A percentile compares a stretch with the other conserved stretches of the same genome.
Evolutionary conservation across 176 grass and related monocot genomes (phyloP).

Genomic region (Saccharum spontaneum): DNA sequence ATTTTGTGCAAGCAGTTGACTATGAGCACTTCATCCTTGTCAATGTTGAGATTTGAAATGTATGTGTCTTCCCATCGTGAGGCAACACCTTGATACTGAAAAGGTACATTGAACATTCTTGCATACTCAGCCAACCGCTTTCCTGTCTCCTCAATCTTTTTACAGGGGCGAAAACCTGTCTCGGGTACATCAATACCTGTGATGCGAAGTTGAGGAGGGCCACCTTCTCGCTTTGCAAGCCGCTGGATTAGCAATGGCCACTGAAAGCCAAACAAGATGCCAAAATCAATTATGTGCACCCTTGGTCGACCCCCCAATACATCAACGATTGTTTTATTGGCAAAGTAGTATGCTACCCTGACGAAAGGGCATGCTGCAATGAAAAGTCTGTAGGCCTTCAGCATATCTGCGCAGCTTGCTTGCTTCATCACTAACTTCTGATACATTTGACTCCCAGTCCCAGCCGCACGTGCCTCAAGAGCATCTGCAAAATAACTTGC

Average conservation of each 20-base stretch:
- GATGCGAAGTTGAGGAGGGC: slow-evolving; percentile 47
- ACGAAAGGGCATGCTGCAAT: slow-evolving; percentile 50
- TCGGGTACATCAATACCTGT: slow-evolving; percentile 60
- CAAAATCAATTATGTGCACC: slow-evolving; percentile 63
- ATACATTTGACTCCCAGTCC: slow-evolving; percentile 53
- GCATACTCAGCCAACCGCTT: slow-evolving; percentile 58
- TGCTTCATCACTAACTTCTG: slow-evolving; percentile 29
- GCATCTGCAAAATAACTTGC: slow-evolving; percentile 58
- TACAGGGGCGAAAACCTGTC: slow-evolving; percentile 45
- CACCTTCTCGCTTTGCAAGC: slow-evolving; percentile 26
- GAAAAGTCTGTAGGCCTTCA: slow-evolving; percentile 44
- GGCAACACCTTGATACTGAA: slow-evolving; percentile 58
- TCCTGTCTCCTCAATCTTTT: slow-evolving; percentile 61
- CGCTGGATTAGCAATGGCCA: slow-evolving; percentile 60
- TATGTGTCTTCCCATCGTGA: slow-evolving; percentile 54
- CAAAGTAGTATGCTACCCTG: slow-evolving; percentile 43
- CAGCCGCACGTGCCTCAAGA: slow-evolving; percentile 59
- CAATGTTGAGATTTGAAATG: slow-evolving; percentile 56
- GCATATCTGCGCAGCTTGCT: slow-evolving; percentile 27
- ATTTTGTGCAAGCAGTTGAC: slow-evolving; percentile 50
- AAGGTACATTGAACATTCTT: slow-evolving; percentile 53
- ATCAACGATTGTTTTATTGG: slow-evolving; percentile 58
- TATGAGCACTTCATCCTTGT: slow-evolving; percentile 52
- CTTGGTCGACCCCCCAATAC: slow-evolving; percentile 31
- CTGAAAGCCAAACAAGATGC: slow-evolving; percentile 57